A percentile compares a stretch with the other conserved stretches of the same genome.
phyloP scores from a whole-genome alignment of 306 rosid species.

The Prunus dulcis region DNA sequence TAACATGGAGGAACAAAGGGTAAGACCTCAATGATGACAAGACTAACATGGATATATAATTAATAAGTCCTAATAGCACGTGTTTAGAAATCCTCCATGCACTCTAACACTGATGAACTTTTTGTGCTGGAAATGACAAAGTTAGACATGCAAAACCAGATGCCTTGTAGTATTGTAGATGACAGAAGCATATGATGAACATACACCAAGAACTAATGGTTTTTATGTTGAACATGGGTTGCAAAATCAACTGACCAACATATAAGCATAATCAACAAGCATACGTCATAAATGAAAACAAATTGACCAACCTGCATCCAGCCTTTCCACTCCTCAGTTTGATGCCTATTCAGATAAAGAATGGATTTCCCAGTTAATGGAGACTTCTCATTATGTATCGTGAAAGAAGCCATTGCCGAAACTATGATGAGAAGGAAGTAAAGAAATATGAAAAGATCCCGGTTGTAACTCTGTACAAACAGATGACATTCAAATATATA shows the following conservation, averaged over 20 bases:
- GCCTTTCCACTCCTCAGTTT: slow-evolving; percentile 99
- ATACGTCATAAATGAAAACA: slow-evolving; percentile 1
- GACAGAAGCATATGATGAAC: not conserved
- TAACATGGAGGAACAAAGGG: slow-evolving; percentile 2
- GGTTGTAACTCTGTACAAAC: slow-evolving; percentile 82
- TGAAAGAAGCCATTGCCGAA: slow-evolving; percentile 82
- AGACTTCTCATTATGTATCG: slow-evolving; percentile 76
- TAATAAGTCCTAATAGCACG: not conserved
- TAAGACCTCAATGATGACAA: not conserved
- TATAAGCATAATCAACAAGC: not conserved
- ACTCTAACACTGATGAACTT: not conserved
- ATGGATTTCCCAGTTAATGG: slow-evolving; percentile 81
- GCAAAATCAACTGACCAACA: not conserved
- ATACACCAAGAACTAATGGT: not conserved
- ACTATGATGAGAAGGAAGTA: slow-evolving; percentile 87
- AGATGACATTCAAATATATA: slow-evolving; percentile 14
- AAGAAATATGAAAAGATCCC: slow-evolving; percentile 86
- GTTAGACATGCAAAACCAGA: slow-evolving; percentile 14
- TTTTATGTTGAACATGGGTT: not conserved
- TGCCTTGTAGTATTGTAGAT: not conserved
- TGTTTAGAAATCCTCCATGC: not conserved
- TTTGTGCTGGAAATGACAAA: slow-evolving; percentile 11
- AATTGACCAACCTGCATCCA: slow-evolving; percentile 84
- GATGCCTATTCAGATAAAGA: slow-evolving; percentile 91
- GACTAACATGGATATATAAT: not conserved